A percentile compares a stretch with the other conserved stretches of the same genome.
Conservation (phyloP, 306 rosid genomes). For the Astragalus glycyphyllos region DNA sequence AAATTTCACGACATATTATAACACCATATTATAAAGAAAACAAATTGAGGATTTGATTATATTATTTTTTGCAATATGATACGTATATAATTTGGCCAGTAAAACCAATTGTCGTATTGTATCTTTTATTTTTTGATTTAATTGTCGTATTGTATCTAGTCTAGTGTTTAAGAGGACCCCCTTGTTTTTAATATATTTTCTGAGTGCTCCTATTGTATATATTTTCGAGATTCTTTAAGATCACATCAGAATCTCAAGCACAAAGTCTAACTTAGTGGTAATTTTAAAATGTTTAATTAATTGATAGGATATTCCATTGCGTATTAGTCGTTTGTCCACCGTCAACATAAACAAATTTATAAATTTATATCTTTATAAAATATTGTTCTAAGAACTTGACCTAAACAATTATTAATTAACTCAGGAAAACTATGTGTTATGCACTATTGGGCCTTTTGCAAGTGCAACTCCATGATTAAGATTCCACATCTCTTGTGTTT, state of each 20-base stretch:
- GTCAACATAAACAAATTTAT: conserved; percentile 15
- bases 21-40: conserved; percentile 39
- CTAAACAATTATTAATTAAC: conserved; percentile 35
- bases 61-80: conserved; percentile 25
- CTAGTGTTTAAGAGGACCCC: conserved; percentile 26
- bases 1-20: not conserved
- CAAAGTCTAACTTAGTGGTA: conserved; percentile 33
- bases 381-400: conserved; percentile 39
- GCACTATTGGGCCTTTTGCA: conserved; percentile 36
- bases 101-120: conserved; percentile 4
- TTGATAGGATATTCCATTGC: not conserved
- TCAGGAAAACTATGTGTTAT: conserved; percentile 2
- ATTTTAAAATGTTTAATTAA: conserved; percentile 12
- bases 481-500: conserved; percentile 19
- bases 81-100: conserved; percentile 21
- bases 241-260: conserved; percentile 32
- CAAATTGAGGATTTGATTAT: conserved; percentile 51
- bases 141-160: conserved; percentile 3
- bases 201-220: not conserved
- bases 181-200: not conserved
- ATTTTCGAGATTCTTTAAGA: conserved; percentile 31
- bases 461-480: conserved; percentile 42
- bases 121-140: not conserved
- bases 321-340: conserved; percentile 40
- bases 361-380: not conserved